A percentile compares a stretch with the other conserved stretches of the same genome.
phyloP scores from a whole-genome alignment of 1,139 yeast species.

The Debaryomyces udenii region DNA sequence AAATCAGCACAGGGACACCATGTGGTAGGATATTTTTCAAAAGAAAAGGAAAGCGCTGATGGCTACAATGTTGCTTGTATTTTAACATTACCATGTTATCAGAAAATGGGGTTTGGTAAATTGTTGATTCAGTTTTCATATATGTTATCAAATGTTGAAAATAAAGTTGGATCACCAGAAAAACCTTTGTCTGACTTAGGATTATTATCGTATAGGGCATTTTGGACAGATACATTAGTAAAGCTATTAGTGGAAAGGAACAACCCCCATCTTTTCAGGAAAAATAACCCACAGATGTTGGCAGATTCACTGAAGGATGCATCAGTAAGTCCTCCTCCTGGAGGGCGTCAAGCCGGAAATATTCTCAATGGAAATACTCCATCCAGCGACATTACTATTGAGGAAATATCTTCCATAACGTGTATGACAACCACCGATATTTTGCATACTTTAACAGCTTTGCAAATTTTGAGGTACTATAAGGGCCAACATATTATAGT shows the following conservation, averaged over 20 bases:
- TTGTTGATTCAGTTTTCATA: constrained; percentile 90
- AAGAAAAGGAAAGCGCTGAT: constrained; percentile 95
- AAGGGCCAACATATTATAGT: constrained; percentile 96
- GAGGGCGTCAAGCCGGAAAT: constrained; percentile 14
- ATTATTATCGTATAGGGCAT: constrained; percentile 87
- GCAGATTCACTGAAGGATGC: constrained; percentile 30
- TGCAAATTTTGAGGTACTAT: constrained; percentile 87
- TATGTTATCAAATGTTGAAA: constrained; percentile 83
- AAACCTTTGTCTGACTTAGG: constrained; percentile 97
- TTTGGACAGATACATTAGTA: constrained; percentile 91
- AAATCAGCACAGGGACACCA: constrained; percentile 91
- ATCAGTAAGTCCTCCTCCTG: constrained; percentile 27
- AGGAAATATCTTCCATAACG: constrained; percentile 82
- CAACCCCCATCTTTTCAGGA: constrained; percentile 41
- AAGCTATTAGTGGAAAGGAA: constrained; percentile 68
- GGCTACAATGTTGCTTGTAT: constrained; percentile 98
- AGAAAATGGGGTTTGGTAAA: constrained; percentile 91
- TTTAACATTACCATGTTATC: constrained; percentile 92
- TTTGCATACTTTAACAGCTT: constrained; percentile 86
- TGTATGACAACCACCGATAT: constrained; percentile 98
- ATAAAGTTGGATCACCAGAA: constrained; percentile 94
- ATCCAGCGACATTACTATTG: constrained; percentile 77
- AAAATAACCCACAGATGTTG: constrained; percentile 38
- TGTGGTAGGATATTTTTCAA: constrained; percentile 92
- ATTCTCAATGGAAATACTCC: constrained; percentile 16